Percentiles rank a stretch among this genome's conserved stretches.
Conservation (phyloP, 164 flowering plant species). For the Vitis rupestris region DNA sequence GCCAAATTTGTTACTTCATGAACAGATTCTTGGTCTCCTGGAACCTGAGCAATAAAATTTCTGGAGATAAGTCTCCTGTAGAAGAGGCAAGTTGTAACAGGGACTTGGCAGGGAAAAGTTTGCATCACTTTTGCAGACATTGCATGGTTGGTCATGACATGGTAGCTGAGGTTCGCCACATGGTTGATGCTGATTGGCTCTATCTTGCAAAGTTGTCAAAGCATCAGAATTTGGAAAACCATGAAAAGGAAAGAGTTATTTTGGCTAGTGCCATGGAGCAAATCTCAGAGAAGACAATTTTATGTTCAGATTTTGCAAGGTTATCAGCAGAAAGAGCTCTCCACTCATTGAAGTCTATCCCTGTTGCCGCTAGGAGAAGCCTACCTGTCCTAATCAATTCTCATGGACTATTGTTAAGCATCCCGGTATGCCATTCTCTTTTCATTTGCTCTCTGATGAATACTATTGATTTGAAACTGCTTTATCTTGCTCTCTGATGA, state of each 20-base stretch:
- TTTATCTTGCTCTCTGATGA: neutral
- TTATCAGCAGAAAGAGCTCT: conserved; percentile 70
- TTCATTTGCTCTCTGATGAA: neutral
- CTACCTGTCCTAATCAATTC: conserved; percentile 72
- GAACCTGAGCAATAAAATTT: conserved; percentile 24
- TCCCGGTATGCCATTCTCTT: conserved; percentile 57
- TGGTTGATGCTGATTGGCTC: conserved; percentile 91
- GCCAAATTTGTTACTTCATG: conserved; percentile 65
- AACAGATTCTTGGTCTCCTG: conserved; percentile 69
- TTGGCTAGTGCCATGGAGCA: conserved; percentile 9
- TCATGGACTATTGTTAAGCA: conserved; percentile 59
- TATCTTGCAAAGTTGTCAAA: conserved; percentile 59
- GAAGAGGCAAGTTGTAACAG: conserved; percentile 10
- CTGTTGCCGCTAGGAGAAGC: conserved; percentile 82
- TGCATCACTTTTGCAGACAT: conserved; percentile 24
- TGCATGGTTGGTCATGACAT: conserved; percentile 39
- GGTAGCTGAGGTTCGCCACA: conserved; percentile 52
- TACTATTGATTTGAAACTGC: neutral
- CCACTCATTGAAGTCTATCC: conserved; percentile 54
- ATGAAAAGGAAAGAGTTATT: conserved; percentile 10
- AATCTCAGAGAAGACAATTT: conserved; percentile 11
- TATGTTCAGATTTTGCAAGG: conserved; percentile 38
- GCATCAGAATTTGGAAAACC: conserved; percentile 18
- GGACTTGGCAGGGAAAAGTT: conserved; percentile 15
- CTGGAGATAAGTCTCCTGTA: neutral